A percentile compares a stretch with the other conserved stretches of the same genome.
phyloP scores from a whole-genome alignment of 495 filamentous ascomycete species.

The Oidiodendron maius region DNA sequence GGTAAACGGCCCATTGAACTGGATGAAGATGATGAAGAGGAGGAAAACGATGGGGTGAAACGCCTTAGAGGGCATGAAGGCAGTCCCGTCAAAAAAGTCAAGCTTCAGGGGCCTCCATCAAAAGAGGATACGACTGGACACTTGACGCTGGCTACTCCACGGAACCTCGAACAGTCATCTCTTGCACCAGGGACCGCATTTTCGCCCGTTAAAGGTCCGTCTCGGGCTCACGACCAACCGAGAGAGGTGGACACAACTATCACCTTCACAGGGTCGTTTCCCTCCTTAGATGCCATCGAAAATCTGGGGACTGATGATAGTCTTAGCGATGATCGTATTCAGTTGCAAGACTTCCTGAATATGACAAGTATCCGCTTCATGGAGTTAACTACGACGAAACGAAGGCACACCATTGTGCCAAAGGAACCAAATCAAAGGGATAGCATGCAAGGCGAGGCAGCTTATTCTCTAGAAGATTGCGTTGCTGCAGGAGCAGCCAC shows the following conservation, averaged over 20 bases:
- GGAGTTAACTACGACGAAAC: conserved; percentile 87
- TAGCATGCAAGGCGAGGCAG: conserved; percentile 30
- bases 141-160: conserved; percentile 46
- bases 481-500: conserved; percentile 89
- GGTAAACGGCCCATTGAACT: conserved; percentile 71
- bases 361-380: conserved; percentile 96
- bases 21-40: conserved; percentile 63
- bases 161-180: conserved; percentile 23
- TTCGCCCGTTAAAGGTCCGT: conserved; percentile 39
- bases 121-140: conserved; percentile 59
- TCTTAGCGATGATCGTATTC: conserved; percentile 57
- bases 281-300: conserved; percentile 31
- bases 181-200: conserved; percentile 33
- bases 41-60: conserved; percentile 57
- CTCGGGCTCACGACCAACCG: conserved; percentile 42
- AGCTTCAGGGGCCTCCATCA: conserved; percentile 57
- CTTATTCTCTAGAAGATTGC: conserved; percentile 58
- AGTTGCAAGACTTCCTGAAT: conserved; percentile 87
- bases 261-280: conserved; percentile 33
- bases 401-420: conserved; percentile 75
- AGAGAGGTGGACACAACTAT: conserved; percentile 36
- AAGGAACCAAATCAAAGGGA: conserved; percentile 35
- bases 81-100: conserved; percentile 73
- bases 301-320: conserved; percentile 32
- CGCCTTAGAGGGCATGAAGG: conserved; percentile 62